Evolutionary conservation across 352 stramenopile genomes (phyloP), one percentile per base, ranked within the genome.

Genomic region (Phytophthora sojae): DNA sequence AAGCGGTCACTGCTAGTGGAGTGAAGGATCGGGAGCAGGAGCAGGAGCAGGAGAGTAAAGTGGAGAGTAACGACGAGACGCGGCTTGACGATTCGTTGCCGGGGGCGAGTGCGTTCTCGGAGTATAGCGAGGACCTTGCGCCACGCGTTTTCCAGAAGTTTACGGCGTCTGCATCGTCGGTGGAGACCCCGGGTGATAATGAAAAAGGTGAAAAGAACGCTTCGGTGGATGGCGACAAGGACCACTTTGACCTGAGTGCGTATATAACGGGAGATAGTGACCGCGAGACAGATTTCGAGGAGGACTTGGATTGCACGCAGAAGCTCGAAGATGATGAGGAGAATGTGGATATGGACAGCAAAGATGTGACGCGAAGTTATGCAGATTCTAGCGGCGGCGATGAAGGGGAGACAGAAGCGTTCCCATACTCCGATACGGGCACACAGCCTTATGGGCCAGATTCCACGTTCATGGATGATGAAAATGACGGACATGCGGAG

Each of bases 221-320:
- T 51, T 39, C 12, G 32, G 11, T 70, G 58, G 11, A 2, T 58
- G 62, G 44, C 53, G 30, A 63, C 37, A 55, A 39, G 14, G 53
- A 47, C 14, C 32, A 56, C 0, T 15, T 61, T 69, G 73, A 72
- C 26, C 23, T n/a, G 30, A 66, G 53, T 52, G 45, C 45, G n/a
- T 21, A 39, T 55, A 53, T 59, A 42, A 29, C 49, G 9, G 61
- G 74, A 47, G 60, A 72, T 30, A 77, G 60, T 37, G 61, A 75
- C 17, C 53, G 57, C 4, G 56, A 81, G 39, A 66, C 64, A 7
- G 58, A 75, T 45, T 37, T 69, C 56, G 73, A 78, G 5, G 65
- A 83, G 30, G 64, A 63, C 9, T 54, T 74, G n/a, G 66, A 77
- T 54, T 79, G 82, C 30, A 92, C 82, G 6, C 79, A 92, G 61